Conservation (phyloP, 176 grass and related monocot genomes). For the Oryza longistaminata region DNA sequence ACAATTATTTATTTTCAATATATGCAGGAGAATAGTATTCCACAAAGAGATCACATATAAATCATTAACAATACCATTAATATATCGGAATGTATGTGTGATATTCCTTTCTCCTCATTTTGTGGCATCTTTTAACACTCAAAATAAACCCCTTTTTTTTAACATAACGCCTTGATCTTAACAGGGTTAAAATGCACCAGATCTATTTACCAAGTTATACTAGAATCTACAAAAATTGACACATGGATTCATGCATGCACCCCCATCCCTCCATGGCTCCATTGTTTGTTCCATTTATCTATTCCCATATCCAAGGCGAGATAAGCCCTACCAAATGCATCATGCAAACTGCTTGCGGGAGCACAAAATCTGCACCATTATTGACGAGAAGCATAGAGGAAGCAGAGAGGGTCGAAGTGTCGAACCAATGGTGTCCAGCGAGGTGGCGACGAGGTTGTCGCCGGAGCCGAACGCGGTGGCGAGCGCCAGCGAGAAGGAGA, state of each 20-base stretch:
- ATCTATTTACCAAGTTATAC: neutral
- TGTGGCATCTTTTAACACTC: neutral
- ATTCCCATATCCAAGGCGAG: neutral
- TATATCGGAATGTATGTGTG: neutral
- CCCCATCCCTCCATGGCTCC: neutral
- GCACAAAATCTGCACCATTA: neutral
- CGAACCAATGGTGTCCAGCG: slow-evolving; percentile 50
- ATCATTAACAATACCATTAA: neutral
- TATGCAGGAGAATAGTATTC: too few relatives aligned
- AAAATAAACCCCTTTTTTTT: neutral
- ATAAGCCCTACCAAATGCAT: slow-evolving; percentile 3
- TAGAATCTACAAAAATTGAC: neutral
- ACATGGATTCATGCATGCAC: neutral
- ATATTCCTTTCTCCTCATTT: slow-evolving; percentile 2
- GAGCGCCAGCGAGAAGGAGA: slow-evolving; percentile 63
- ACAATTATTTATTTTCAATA: too few relatives aligned
- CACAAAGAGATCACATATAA: neutral
- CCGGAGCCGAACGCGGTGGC: slow-evolving; percentile 60
- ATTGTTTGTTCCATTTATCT: neutral
- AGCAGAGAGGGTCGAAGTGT: neutral
- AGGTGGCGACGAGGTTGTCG: slow-evolving; percentile 57
- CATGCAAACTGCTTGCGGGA: neutral
- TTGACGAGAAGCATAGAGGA: neutral
- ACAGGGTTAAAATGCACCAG: neutral
- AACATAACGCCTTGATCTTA: neutral